phyloP scores from a whole-genome alignment of 192 early-diverging fungal species.

The Backusella mclennaniae region DNA sequence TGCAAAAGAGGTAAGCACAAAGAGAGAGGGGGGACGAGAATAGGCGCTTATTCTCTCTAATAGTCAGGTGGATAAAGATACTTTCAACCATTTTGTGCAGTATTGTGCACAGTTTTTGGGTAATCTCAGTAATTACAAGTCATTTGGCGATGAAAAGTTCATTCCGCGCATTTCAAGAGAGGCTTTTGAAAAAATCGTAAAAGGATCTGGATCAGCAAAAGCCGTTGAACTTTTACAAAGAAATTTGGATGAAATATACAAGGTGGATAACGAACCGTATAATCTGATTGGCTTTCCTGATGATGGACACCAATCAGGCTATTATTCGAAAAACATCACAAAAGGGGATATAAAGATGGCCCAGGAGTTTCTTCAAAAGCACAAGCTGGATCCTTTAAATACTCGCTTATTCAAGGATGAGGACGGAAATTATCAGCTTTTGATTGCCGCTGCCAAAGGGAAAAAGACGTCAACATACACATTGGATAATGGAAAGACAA shows the following conservation, averaged over 20 bases:
- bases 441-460: slow-evolving; percentile 38
- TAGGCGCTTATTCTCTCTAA: not conserved
- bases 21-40: too few species aligned
- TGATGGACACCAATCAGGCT: slow-evolving; percentile 57
- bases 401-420: slow-evolving; percentile 38
- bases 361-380: slow-evolving; percentile 31
- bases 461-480: slow-evolving; percentile 16
- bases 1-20: slow-evolving; percentile 11
- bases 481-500: slow-evolving; percentile 30
- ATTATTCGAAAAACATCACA: slow-evolving; percentile 48
- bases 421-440: slow-evolving; percentile 13
- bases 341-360: slow-evolving; percentile 46
- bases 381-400: slow-evolving; percentile 23
- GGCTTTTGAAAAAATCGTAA: slow-evolving; percentile 46
- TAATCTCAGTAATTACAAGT: slow-evolving; percentile 58
- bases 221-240: slow-evolving; percentile 31
- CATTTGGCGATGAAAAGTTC: slow-evolving; percentile 63
- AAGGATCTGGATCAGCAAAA: slow-evolving; percentile 22
- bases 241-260: slow-evolving; percentile 41
- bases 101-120: slow-evolving; percentile 47
- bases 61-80: slow-evolving; percentile 42
- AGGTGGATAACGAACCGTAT: slow-evolving; percentile 33
- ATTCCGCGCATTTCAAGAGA: slow-evolving; percentile 43
- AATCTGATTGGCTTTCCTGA: slow-evolving; percentile 55
- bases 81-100: slow-evolving; percentile 50